Evolutionary conservation across 257 asterid species (phyloP), one percentile per base, ranked within the genome.

Genomic region (Rubia yunnanensis): DNA sequence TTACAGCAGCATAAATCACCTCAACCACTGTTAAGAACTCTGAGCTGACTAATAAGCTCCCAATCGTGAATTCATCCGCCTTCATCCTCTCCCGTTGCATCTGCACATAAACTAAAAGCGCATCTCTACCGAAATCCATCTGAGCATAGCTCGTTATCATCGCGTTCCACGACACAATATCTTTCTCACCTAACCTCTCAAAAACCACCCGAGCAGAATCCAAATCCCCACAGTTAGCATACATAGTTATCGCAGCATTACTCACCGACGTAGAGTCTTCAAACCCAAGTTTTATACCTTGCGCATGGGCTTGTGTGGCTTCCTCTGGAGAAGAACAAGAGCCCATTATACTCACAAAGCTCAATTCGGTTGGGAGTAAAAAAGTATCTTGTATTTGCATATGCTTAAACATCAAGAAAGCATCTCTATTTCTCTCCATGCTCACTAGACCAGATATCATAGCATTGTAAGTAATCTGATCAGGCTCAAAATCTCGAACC

Each of bases 201-300:
- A 92, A 92, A 69, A 85, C 73, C 66, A 65, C 63, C 71, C 59
- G n/a, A 67, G 84, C 92, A 44, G 84, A 70, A 63, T 70, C 67
- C 23, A 82, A 49, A 72, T 88, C 72, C 36, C 81, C 78, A 22
- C 88, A 80, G 35, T 67, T 82, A 8, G 91, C 75, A 72, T 88
- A 92, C 98, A 92, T 92, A 64, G 82, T 81, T 75, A 85, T 86
- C 27, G 84, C 82, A 53, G 98, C 95, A 74, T 92, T 92, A 70
- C 76, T 75, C 54, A 86, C 88, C 23, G 84, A 74, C 28, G 91
- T 89, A 65, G 6, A 78, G 64, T 73, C 78, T 38, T 78, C 87
- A 53, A 85, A 82, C 31, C 85, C 78, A 71, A 69, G 70, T 80
- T 84, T 88, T 48, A 76, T 60, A 32, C 83, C 86, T 66, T 76